Evolutionary conservation across 257 asterid genomes (phyloP).

Genomic region (Craterostigma plantagineum): DNA sequence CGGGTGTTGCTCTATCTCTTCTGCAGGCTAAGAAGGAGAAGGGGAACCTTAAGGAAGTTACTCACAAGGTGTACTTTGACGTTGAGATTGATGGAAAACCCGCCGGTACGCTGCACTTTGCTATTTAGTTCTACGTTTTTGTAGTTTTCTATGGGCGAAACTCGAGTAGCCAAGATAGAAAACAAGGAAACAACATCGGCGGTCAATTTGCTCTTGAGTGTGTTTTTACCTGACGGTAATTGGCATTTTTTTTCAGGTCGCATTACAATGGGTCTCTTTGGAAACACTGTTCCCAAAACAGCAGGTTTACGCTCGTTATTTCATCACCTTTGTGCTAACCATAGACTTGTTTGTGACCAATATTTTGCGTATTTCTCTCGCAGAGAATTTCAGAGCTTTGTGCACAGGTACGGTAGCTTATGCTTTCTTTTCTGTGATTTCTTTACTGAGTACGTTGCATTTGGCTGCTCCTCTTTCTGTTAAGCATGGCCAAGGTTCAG

Average conservation of each 20-base stretch:
- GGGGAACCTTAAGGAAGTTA: constrained; percentile 54
- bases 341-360: constrained; percentile 1
- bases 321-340: constrained; percentile 7
- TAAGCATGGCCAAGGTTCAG: too few relatives aligned
- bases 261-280: constrained; percentile 81
- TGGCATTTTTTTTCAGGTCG: constrained; percentile 41
- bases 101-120: constrained; percentile 32
- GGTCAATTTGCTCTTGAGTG: neutral
- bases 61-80: constrained; percentile 69
- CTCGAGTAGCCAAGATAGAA: too few relatives aligned
- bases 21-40: constrained; percentile 57
- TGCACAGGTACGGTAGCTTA: constrained; percentile 50
- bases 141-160: neutral
- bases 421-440: neutral
- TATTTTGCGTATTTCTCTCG: constrained; percentile 14
- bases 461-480: too few relatives aligned
- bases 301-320: constrained; percentile 35
- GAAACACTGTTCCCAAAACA: constrained; percentile 88
- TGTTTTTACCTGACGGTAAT: constrained; percentile 3
- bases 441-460: too few relatives aligned
- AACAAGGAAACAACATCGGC: neutral
- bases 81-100: constrained; percentile 74
- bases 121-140: neutral
- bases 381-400: constrained; percentile 89
- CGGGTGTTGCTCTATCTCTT: constrained; percentile 1